Evolutionary conservation across 1,139 yeast species (phyloP).

Genomic region (Candida sp.): DNA sequence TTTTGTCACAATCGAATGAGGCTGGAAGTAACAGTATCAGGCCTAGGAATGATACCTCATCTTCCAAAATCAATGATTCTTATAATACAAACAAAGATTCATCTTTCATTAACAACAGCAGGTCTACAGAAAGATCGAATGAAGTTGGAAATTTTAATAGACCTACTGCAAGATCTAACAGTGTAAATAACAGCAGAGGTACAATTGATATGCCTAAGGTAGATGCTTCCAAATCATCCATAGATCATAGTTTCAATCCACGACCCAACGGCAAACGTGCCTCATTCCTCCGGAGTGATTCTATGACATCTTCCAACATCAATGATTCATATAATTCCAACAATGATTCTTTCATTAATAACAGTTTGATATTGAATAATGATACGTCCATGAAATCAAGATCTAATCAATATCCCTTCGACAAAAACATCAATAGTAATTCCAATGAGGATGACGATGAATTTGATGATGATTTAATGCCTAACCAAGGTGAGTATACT

Average conservation of each 20-base stretch:
- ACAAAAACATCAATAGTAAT: not conserved
- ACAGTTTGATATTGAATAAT: not conserved
- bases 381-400: not conserved
- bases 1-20: not conserved
- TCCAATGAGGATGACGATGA: conserved; percentile 4
- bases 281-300: conserved; percentile 1
- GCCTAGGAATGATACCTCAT: no score
- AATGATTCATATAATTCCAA: not conserved
- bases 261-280: conserved; percentile 1
- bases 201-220: not conserved
- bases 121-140: not conserved
- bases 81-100: not conserved
- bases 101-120: not conserved
- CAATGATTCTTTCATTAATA: conserved; percentile 1
- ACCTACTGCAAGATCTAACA: not conserved
- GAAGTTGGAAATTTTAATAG: no score
- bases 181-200: not conserved
- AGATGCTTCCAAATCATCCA: not conserved
- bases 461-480: conserved; percentile 8
- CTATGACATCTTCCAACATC: not conserved
- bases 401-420: not conserved
- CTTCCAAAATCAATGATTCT: not conserved
- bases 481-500: conserved; percentile 17
- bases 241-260: conserved; percentile 1
- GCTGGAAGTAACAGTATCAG: no score